phyloP scores from a whole-genome alignment of 2,329 filamentous ascomycete species.

The Alternaria rosae region DNA sequence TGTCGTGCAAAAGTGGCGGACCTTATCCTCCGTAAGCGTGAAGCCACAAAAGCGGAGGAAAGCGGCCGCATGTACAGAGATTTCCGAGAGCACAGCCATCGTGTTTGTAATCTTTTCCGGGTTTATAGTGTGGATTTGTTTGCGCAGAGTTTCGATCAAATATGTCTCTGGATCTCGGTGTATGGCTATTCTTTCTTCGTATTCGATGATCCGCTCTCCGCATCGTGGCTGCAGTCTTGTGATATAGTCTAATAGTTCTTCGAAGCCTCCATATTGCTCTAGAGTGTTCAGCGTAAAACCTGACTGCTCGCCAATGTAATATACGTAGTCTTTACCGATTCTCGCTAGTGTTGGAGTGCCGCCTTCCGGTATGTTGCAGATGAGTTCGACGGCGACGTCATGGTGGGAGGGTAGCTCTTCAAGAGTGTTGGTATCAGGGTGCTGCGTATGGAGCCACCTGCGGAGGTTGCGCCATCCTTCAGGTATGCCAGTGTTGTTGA shows the following conservation, averaged over 20 bases:
- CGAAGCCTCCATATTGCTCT: not conserved
- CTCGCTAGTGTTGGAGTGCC: not conserved
- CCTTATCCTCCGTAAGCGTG: not conserved
- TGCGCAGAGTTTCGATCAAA: not conserved
- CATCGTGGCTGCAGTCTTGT: not conserved
- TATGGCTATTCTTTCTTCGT: not conserved
- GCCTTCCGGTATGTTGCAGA: not conserved
- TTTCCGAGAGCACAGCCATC: not conserved
- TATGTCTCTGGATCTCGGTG: not conserved
- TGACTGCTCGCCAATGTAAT: not conserved
- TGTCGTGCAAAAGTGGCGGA: not conserved
- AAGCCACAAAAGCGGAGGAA: not conserved
- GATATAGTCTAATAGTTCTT: not conserved
- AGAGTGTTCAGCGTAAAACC: not conserved
- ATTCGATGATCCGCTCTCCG: not conserved
- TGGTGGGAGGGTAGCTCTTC: not conserved
- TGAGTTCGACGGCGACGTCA: not conserved
- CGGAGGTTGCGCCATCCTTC: not conserved
- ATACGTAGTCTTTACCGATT: not conserved
- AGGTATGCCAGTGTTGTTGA: not conserved
- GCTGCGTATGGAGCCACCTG: not conserved
- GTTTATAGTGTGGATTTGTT: not conserved
- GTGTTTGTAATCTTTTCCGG: not conserved
- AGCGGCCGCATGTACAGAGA: not conserved
- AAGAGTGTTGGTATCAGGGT: not conserved